A percentile compares a stretch with the other conserved stretches of the same genome.
Evolutionary conservation across 1,284 basidiomycete genomes (phyloP).

Genomic region (Microbotryum violaceum): DNA sequence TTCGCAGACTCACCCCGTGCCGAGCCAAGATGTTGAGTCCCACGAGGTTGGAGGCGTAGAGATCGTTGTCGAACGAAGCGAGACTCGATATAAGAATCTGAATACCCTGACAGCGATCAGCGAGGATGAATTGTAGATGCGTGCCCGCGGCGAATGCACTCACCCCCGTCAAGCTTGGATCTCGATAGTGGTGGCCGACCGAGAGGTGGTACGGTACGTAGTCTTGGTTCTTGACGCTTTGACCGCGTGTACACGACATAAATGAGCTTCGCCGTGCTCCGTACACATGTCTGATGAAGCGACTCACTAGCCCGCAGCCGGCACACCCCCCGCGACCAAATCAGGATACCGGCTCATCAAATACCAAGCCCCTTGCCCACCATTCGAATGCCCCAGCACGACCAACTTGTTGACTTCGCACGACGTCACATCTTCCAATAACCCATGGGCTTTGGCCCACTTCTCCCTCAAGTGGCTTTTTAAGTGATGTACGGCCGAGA

Average conservation of each 20-base stretch:
- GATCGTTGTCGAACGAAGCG: conserved; percentile 75
- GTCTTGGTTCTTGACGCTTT: conserved; percentile 72
- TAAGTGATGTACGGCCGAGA: conserved; percentile 49
- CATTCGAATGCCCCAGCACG: conserved; percentile 82
- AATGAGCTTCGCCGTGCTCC: conserved; percentile 2
- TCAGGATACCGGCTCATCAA: conserved; percentile 67
- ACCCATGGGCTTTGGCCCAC: conserved; percentile 4
- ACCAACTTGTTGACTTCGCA: conserved; percentile 47
- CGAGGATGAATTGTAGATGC: neutral
- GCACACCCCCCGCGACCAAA: conserved; percentile 50
- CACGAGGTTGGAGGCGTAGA: conserved; percentile 67
- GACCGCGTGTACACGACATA: conserved; percentile 34
- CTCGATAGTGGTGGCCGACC: conserved; percentile 56
- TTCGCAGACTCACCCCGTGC: conserved; percentile 50
- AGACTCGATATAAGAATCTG: conserved; percentile 60
- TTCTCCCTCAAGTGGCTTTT: conserved; percentile 36
- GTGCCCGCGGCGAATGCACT: neutral
- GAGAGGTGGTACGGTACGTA: conserved; percentile 68
- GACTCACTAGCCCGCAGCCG: conserved; percentile 18
- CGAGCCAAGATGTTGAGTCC: conserved; percentile 60
- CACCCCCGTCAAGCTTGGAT: conserved; percentile 57
- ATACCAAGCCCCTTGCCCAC: conserved; percentile 83
- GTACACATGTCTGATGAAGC: neutral
- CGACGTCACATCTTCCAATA: neutral
- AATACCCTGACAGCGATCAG: neutral